Base-by-base conservation (phyloP, 2,329 filamentous ascomycete species). In the Paracorniculantispora psalliotae region DNA sequence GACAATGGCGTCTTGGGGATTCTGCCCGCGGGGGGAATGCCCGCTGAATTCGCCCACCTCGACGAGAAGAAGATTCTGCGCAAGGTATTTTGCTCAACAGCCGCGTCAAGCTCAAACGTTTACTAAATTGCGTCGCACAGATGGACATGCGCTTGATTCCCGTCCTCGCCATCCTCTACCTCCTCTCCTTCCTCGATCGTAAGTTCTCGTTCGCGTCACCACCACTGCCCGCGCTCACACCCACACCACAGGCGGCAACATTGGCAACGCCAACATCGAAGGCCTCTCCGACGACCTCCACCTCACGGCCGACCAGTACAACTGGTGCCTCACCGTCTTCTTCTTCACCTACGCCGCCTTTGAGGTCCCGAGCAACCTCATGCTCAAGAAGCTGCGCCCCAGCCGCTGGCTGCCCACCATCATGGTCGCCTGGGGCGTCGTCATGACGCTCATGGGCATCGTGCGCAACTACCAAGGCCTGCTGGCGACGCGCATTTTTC, bases 281-380 rank as follows among this genome's bases (percentile, higher is more conserved):
- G 69, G 69, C 33, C 53, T 57, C 46, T 28, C 41, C 4, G 25
- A 25, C 17, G 44, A 61, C 39, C 49, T 61, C 48, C 28, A 62
- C 47, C 21, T 49, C 21, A 58, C 28, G 3, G 10, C 21, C 19
- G 37, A 25, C 12, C 49, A 71, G 67, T 76, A 76, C 55, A 75
- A 78, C 57, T 67, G 73, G 19, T 74, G 71, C 26, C 66, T 78
- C 1, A 70, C 78, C 61, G 71, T 69, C 28, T 72, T 70, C 7
- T 74, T 78, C 62, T 76, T 75, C 50, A 75, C 72, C 4, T 78
- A 75, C 57, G 72, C 66, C 44, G 59, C 63, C 63, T 68, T 91
- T 63, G 90, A 93, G 68, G 83, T 88, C 0, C 76, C 90, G n/a
- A 91, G 87, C 58, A 94, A 94, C 66, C 72, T 93, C 13, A 73